Conservation (phyloP, 306 rosid genomes). For the Carpinus viminea region DNA sequence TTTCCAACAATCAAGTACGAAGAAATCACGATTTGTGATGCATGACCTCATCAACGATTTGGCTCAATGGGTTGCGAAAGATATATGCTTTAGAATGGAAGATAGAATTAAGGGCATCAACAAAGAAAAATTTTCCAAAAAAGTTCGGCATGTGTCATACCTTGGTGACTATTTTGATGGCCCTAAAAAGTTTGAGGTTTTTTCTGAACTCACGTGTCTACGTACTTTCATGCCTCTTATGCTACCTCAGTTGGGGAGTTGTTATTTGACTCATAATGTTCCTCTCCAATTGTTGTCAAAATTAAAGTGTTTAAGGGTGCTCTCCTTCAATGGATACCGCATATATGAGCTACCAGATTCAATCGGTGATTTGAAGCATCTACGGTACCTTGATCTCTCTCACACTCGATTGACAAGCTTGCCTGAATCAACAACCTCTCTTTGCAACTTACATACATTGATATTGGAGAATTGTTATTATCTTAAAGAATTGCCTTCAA, state of each 20-base stretch:
- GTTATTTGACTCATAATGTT: not conserved
- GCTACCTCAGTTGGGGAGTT: not conserved
- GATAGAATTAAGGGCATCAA: too few relatives aligned
- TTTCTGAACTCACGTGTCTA: constrained; percentile 33
- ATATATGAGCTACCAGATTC: not conserved
- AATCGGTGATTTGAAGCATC: not conserved
- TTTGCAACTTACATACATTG: constrained; percentile 18
- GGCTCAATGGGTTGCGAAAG: not conserved
- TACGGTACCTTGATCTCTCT: constrained; percentile 13
- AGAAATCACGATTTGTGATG: too few relatives aligned
- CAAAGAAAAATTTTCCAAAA: not conserved
- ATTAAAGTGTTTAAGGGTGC: not conserved
- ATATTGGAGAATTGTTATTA: not conserved
- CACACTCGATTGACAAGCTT: too few relatives aligned
- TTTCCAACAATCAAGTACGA: too few relatives aligned
- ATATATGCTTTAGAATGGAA: not conserved
- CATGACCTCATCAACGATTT: too few relatives aligned
- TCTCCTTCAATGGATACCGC: not conserved
- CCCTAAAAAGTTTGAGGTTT: not conserved
- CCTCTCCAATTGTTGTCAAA: not conserved
- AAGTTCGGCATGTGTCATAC: not conserved
- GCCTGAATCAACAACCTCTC: not conserved
- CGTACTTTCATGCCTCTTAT: constrained; percentile 59
- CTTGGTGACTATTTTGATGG: not conserved
- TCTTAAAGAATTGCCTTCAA: not conserved